Evolutionary conservation across 306 rosid genomes (phyloP).

Genomic region (Sechiopsis laciniata): DNA sequence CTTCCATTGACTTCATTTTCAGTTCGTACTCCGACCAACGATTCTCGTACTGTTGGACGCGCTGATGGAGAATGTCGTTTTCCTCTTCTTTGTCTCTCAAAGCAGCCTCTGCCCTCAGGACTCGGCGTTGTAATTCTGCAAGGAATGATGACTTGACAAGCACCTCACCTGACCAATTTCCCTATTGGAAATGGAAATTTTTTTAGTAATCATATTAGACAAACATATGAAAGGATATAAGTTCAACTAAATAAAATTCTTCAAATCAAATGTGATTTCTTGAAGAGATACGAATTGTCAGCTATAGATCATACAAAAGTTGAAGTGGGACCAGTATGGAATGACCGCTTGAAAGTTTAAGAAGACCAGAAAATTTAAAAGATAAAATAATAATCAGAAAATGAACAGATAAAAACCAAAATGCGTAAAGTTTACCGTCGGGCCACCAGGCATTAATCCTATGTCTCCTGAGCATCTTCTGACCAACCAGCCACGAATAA

Average conservation of each 20-base stretch:
- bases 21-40: conserved; percentile 97
- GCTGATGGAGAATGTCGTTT: conserved; percentile 95
- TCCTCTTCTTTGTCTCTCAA: conserved; percentile 95
- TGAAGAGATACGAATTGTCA: not conserved
- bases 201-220: not conserved
- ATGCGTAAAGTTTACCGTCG: conserved; percentile 42
- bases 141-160: conserved; percentile 90
- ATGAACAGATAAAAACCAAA: conserved; percentile 13
- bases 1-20: conserved; percentile 99
- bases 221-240: not conserved
- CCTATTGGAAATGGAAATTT: conserved; percentile 37
- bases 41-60: conserved; percentile 83
- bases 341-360: not conserved
- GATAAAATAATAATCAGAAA: not conserved
- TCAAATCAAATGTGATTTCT: not conserved
- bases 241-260: not conserved
- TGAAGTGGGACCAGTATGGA: not conserved
- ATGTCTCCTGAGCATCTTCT: conserved; percentile 81
- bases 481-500: conserved; percentile 87
- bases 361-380: not conserved
- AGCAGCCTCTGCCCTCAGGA: conserved; percentile 88
- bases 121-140: conserved; percentile 86
- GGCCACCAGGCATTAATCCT: conserved; percentile 46
- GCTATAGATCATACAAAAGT: not conserved
- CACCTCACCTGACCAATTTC: conserved; percentile 69